Evolutionary conservation across 2,329 filamentous ascomycete species (phyloP), one percentile per base, ranked within the genome.

Genomic region (Albifimbria verrucaria): DNA sequence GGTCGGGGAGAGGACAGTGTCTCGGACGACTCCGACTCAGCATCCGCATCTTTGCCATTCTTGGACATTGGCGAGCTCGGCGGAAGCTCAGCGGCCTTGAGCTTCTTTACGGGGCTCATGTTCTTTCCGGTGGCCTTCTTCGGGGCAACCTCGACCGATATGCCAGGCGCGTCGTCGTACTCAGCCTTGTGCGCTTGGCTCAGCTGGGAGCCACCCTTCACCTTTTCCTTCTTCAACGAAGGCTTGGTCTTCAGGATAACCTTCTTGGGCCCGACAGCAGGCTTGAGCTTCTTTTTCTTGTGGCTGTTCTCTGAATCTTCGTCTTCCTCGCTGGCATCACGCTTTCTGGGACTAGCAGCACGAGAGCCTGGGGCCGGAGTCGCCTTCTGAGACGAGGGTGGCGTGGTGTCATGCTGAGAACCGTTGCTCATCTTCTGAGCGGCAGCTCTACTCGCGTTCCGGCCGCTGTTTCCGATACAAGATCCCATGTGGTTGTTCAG

Each of bases 401-500:
- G 82, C 42, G 83, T 86, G 47, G 75, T 73, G 53, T 83, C 81
- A 58, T 78, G 74, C 57, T 79, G 77, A 52, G 76, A 81, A 53
- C 72, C 80, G 57, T 83, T 85, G 61, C 78, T 83, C 57, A 87
- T 81, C 71, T 86, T 86, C 59, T 82, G 79, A 10, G 82, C 80
- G 11, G 84, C 84, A 7, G 81, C 81, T 52, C 83, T 74, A 56
- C 82, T 85, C 15, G 83, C 82, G 58, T 81, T 85, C 28, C 84
- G 77, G 22, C 83, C 82, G 59, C 82, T 85, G 65, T 85, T 86
- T 43, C 83, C 83, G 55, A 87, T 87, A 64, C 83, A 86, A 18
- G 82, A 85, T 28, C 82, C 82, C 83, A 87, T 86, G 68, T 87
- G 84, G 57, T 86, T 86, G 67, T 86, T 86, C 56, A 87, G 72